A percentile compares a stretch with the other conserved stretches of the same genome.
Conservation (phyloP, 352 stramenopile species). For the Globisporangium parvum region DNA sequence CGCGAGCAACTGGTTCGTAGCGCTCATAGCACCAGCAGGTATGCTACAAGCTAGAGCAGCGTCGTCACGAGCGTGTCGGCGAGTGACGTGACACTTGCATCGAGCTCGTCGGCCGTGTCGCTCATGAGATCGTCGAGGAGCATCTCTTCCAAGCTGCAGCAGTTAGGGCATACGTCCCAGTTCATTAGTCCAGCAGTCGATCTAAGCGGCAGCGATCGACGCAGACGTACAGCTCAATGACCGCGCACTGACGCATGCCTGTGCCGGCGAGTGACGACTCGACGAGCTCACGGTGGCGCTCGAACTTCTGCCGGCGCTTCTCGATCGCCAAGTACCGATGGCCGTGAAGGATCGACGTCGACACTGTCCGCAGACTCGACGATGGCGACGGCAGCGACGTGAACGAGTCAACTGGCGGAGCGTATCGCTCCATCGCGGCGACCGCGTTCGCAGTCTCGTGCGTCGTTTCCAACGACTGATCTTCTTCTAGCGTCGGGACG, state of each 20-base stretch:
- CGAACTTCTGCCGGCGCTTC: slow-evolving; percentile 40
- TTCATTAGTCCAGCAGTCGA: no score
- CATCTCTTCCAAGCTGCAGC: slow-evolving; percentile 25
- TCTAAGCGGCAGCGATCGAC: no score
- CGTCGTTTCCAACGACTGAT: not conserved
- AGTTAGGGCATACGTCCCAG: no score
- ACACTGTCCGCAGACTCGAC: slow-evolving; percentile 5
- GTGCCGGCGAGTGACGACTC: slow-evolving; percentile 50
- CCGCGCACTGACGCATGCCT: slow-evolving; percentile 44
- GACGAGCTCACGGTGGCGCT: slow-evolving; percentile 43
- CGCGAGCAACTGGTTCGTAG: not conserved
- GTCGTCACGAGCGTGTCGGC: slow-evolving; percentile 22
- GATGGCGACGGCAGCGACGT: slow-evolving; percentile 12
- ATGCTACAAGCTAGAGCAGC: slow-evolving; percentile 13
- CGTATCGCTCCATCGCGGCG: not conserved
- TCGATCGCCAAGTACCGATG: slow-evolving; percentile 26
- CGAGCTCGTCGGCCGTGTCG: slow-evolving; percentile 22
- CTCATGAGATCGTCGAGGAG: slow-evolving; percentile 28
- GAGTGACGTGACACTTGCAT: slow-evolving; percentile 21
- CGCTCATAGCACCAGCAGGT: no score
- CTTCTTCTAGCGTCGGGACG: slow-evolving; percentile 2
- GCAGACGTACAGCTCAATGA: slow-evolving; percentile 56
- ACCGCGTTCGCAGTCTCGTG: not conserved
- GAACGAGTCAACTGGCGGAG: not conserved
- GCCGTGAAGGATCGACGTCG: slow-evolving; percentile 14